Base-by-base conservation (phyloP, 805 yeast species). In the Ogataea nonfermentans region DNA sequence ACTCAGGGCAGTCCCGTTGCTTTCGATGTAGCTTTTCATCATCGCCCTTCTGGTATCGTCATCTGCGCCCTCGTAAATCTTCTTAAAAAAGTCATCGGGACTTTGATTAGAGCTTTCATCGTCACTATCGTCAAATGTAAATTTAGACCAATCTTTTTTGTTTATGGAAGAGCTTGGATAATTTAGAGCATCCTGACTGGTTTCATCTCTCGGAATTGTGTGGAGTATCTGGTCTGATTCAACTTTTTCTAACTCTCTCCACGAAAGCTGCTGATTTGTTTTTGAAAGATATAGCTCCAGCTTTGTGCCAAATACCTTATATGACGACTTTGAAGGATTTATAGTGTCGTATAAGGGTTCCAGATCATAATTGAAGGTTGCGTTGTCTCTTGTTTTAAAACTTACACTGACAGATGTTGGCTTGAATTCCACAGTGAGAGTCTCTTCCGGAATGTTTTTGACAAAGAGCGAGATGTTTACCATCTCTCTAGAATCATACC, bases 21-120 rank as follows among this genome's bases (percentile, higher is more conserved):
- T 85, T 63, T 93, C 96, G n/a, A 78, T 71, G 54, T 76, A 93
- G 37, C 96, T 86, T 66, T 93, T 93, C 95, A 87, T 84, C 98
- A 93, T 93, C 2, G 99, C 99, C 36, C 95, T 71, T 50, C 70
- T 70, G 1, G 95, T 82, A 53, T 93, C 96, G 6, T 84, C 93
- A 57, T 89, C 95, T 0, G 95, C 91, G 48, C 74, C 80, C 19
- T 73, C 72, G 63, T 84, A 93, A 9, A 93, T 56, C 47, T 78
- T 71, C 51, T 78, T 75, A 66, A 93, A 93, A 53, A 93, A 90
- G 1, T 71, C 80, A 44, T 79, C 78, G 3, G 78, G 77, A 16
- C 73, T 76, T 13, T 37, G 41, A 0, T 62, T 68, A 3, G 73
- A 78, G 1, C 64, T 70, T 5, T 65, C 74, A 3, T 67, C 73